Base-by-base conservation (phyloP, 2,329 filamentous ascomycete species). In the Phialophora chinensis region DNA sequence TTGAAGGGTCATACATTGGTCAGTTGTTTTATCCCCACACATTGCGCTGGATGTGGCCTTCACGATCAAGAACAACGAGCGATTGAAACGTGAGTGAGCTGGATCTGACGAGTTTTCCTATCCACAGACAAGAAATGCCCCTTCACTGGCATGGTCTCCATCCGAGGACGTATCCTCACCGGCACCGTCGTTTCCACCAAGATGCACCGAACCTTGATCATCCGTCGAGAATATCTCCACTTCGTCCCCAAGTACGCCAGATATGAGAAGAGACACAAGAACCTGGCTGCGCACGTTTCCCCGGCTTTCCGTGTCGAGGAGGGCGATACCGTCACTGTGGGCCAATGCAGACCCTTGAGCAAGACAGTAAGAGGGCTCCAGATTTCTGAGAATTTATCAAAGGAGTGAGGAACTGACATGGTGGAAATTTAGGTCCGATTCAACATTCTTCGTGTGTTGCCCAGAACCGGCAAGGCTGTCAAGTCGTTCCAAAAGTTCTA, bases 221-320 rank as follows among this genome's bases (percentile, higher is more conserved):
- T 99, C 88, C 95, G 95, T 84, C 91, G 95, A 85, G 95, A 99
- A 89, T 99, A 99, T 89, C 92, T 99, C 72, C 95, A 99, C 88
- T 99, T 92, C 87, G 91, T 99, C 82, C 93, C 93, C 84, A 99
- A 99, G 88, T 99, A 99, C 90, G 88, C 91, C 82, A 92, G 95
- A 90, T 99, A 99, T 85, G 96, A 99, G 92, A 98, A 97, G 91
- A 90, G 95, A 84, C 95, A 99, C 92, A 97, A 97, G 91, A 99
- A 99, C 90, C 88, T 99, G 75, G 92, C 95, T 79, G 95, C 94
- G 76, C 95, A 99, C 89, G 94, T 98, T 79, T 97, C 93, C 74
- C 95, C 95, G 78, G 94, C 94, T 84, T 99, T 99, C 93, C 95
- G 95, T 97, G 93, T 98, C 78, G 91, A 96, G 87, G 94, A 98